Evolutionary conservation across 768 basidiomycete species (phyloP).

Genomic region (Kondoa malvinella): DNA sequence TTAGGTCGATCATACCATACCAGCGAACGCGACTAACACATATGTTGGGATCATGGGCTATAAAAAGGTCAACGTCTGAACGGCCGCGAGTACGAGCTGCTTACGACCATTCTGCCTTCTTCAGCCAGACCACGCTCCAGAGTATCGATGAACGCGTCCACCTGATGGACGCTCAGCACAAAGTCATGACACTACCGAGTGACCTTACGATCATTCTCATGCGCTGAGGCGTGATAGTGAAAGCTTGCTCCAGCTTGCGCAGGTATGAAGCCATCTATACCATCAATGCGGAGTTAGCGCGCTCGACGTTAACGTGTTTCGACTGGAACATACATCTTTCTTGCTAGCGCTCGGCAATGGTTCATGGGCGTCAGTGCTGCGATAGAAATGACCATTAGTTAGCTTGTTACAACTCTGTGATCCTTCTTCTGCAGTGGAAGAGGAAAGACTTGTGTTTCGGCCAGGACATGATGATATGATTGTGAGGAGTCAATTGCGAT

Average conservation of each 20-base stretch:
- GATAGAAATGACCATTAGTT: not conserved
- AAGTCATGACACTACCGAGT: conserved; percentile 26
- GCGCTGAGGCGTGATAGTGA: conserved; percentile 70
- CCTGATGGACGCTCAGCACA: conserved; percentile 39
- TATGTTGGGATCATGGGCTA: conserved; percentile 94
- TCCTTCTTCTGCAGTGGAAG: too few species aligned
- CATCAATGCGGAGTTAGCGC: too few species aligned
- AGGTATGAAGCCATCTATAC: conserved; percentile 20
- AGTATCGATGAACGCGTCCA: conserved; percentile 84
- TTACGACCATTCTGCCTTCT: conserved; percentile 66
- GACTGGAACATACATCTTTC: conserved; percentile 11
- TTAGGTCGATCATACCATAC: conserved; percentile 26
- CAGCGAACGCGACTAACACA: conserved; percentile 42
- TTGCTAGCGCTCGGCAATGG: conserved; percentile 7
- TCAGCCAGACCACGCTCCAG: conserved; percentile 73
- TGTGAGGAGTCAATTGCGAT: too few species aligned
- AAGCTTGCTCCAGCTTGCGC: conserved; percentile 30
- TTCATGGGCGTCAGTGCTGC: conserved; percentile 33
- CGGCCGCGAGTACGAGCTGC: conserved; percentile 31
- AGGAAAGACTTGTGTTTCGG: too few species aligned
- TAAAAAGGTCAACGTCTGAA: not conserved
- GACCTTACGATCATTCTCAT: conserved; percentile 42
- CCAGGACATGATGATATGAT: too few species aligned
- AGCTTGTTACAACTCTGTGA: too few species aligned
- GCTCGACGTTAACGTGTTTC: too few species aligned